Evolutionary conservation across 164 flowering plant species (phyloP).

Genomic region (Nymphaea thermarum): DNA sequence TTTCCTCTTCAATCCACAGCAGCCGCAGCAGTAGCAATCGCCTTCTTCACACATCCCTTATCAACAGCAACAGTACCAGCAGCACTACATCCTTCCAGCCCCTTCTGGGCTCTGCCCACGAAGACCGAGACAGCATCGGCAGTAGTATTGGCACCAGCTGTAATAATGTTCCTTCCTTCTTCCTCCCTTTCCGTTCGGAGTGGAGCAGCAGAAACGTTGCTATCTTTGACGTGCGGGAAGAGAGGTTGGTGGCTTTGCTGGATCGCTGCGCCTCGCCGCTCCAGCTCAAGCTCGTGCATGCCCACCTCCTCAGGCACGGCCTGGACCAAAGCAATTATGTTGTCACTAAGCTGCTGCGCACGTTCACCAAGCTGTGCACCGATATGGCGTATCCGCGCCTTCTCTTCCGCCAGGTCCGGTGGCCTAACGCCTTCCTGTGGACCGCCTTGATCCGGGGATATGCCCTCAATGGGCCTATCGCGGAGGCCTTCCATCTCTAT

Average conservation of each 20-base stretch:
- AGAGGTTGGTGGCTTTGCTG: conserved; percentile 8
- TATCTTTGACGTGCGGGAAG: conserved; percentile 1
- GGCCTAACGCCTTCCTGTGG: conserved; percentile 18
- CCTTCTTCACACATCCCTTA: too few relatives aligned
- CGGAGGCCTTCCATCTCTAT: conserved; percentile 8
- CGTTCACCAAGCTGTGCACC: conserved; percentile 4
- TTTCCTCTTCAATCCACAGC: too few relatives aligned
- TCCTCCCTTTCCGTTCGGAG: too few relatives aligned
- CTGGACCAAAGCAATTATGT: conserved; percentile 17
- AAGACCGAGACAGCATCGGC: too few relatives aligned
- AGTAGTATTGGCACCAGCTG: too few relatives aligned
- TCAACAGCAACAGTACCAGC: too few relatives aligned
- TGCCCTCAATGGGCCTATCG: conserved; percentile 7
- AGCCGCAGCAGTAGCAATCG: too few relatives aligned
- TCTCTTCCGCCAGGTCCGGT: not conserved
- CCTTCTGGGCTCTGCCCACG: too few relatives aligned
- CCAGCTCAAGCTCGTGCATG: conserved; percentile 16
- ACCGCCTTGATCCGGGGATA: conserved; percentile 20
- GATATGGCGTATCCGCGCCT: not conserved
- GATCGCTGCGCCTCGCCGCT: conserved; percentile 5
- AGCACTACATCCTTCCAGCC: too few relatives aligned
- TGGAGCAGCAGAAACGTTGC: too few relatives aligned
- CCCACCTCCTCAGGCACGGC: conserved; percentile 14
- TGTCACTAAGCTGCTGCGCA: conserved; percentile 17
- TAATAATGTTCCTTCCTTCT: too few relatives aligned